Base-by-base conservation (phyloP, 768 basidiomycete species). In the Leucosporidium yakuticum region DNA sequence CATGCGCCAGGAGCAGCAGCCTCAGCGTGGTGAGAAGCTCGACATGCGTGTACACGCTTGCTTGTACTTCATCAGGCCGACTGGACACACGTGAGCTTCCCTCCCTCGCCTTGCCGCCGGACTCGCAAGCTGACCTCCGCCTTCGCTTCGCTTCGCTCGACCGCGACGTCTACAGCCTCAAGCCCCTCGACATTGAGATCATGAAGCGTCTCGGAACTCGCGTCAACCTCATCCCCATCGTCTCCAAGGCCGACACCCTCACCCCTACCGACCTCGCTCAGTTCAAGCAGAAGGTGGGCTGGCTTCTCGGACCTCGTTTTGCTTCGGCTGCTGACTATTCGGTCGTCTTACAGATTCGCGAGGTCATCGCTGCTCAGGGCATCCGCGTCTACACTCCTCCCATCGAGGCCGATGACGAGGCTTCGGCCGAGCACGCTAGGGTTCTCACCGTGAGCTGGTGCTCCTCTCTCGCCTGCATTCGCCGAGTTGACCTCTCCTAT, bases 201-300 rank as follows among this genome's bases (percentile, higher is more conserved):
- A 99, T 99, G 96, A 98, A 97, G 83, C 90, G 93, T 66, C 87
- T 99, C 25, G 95, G 96, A 49, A 94, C 94, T 58, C 88, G 96
- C 74, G 96, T 97, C 79, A 96, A 99, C 80, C 84, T 99, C 68
- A 97, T 99, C 74, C 96, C 96, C 8, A 93, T 98, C 75, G 83
- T 99, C 63, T 91, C 96, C 65, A 98, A 97, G 81, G 95, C 96
- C 29, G 96, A 98, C 77, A 99, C 96, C 2, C 83, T 99, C 70
- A 97, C 93, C 1, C 94, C 95, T 76, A 88, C 88, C 69, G 96
- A 97, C 79, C 82, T 99, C 17, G 84, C 85, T 71, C 80, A 85
- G 47, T 98, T 97, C 85, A 99, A 99, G 82, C 87, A 90, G 76
- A 88, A 90, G 72, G 91, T 95, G 79, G 73, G 85, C 83, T 14